Conservation (phyloP, 331 rosid species). For the Acacia concinna region DNA sequence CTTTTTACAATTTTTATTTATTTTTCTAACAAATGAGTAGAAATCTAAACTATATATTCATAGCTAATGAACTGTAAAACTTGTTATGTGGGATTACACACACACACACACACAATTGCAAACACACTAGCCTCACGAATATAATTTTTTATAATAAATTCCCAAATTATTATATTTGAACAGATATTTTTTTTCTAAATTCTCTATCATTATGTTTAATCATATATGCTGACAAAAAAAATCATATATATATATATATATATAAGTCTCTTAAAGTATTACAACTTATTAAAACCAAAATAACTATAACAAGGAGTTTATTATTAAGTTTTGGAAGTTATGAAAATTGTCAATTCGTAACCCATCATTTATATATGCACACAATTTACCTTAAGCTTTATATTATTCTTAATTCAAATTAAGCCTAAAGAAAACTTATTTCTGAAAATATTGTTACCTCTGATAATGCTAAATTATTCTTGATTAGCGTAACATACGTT, state of each 20-base stretch:
- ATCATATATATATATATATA: too few species aligned
- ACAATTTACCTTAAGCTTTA: not conserved
- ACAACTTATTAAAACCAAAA: not conserved
- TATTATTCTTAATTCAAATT: not conserved
- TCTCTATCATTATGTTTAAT: not conserved
- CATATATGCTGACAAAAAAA: too few species aligned
- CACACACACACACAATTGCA: not conserved
- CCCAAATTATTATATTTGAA: not conserved
- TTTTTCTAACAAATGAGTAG: not conserved
- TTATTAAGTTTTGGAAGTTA: not conserved
- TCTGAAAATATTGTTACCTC: not conserved
- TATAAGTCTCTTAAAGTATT: not conserved
- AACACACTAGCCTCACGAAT: not conserved
- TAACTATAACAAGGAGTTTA: not conserved
- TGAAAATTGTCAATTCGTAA: not conserved
- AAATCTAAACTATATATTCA: not conserved
- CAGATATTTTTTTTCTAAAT: not conserved
- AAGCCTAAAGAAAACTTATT: not conserved
- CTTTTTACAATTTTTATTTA: not conserved
- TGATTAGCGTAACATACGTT: conserved; percentile 33
- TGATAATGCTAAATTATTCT: not conserved
- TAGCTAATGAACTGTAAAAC: not conserved
- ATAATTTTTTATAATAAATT: not conserved
- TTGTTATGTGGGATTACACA: not conserved
- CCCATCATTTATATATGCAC: not conserved